Evolutionary conservation across 306 rosid genomes (phyloP).

Genomic region (Castanopsis chinensis): DNA sequence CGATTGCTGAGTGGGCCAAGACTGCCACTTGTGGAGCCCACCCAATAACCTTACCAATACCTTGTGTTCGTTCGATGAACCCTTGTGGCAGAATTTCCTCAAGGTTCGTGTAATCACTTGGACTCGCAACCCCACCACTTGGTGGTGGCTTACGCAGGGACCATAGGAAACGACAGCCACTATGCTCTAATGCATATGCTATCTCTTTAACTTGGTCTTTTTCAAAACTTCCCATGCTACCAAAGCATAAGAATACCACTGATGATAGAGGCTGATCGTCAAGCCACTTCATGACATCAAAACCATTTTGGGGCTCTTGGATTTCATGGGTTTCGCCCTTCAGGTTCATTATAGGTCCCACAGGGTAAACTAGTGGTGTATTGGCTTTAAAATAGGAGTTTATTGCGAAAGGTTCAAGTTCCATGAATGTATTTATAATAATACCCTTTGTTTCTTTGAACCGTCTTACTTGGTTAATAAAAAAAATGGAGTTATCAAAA

Average conservation of each 20-base stretch:
- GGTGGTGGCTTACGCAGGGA: constrained; percentile 8
- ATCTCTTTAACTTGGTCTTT: constrained; percentile 27
- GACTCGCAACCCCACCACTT: not conserved
- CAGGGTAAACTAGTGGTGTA: constrained; percentile 19
- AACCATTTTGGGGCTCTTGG: not conserved
- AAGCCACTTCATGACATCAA: constrained; percentile 4
- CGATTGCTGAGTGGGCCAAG: constrained; percentile 6
- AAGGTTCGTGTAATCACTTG: not conserved
- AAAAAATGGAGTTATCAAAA: constrained; percentile 2
- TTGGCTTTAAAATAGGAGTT: not conserved
- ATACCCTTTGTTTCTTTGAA: constrained; percentile 45
- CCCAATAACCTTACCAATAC: not conserved
- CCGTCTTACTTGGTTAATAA: not conserved
- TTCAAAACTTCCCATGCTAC: constrained; percentile 28
- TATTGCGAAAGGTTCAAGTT: constrained; percentile 36
- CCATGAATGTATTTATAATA: constrained; percentile 41
- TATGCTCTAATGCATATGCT: constrained; percentile 12
- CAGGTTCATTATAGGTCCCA: constrained; percentile 38
- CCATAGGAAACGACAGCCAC: constrained; percentile 20
- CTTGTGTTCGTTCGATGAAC: constrained; percentile 10
- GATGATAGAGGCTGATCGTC: constrained; percentile 8
- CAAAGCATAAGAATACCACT: constrained; percentile 27
- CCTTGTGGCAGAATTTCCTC: constrained; percentile 8
- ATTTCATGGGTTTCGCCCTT: constrained; percentile 24
- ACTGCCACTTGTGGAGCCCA: constrained; percentile 28